Base-by-base conservation (phyloP, 2,329 filamentous ascomycete species). In the Pseudogymnoascus sp. region DNA sequence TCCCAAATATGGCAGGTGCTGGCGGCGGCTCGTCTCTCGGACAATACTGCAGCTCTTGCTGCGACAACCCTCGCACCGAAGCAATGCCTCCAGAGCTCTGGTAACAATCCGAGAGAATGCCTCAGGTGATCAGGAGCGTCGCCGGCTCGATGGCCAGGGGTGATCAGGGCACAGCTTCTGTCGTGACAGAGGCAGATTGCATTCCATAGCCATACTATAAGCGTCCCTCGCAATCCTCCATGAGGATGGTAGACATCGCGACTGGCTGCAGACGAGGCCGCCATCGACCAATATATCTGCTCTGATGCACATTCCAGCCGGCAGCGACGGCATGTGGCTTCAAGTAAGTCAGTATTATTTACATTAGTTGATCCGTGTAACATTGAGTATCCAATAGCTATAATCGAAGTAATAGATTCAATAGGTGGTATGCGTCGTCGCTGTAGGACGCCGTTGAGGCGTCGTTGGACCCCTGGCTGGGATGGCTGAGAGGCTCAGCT, bases 41-140 rank as follows among this genome's bases (percentile, higher is more conserved):
- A 48, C 41, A 48, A 48, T 48, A 48, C 41, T 48, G 41, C 41
- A 48, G 23, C 41, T 48, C n/a, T 28, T 48, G 23, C 41, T 26
- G 41, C 8, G 41, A 23, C 41, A 48, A 28, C 39, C 39, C 39
- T 48, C 13, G 21, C 21, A 48, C 21, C 28, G 39, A 48, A 48
- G 39, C 13, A 5, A 48, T 26, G 39, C 12, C 39, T 13, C 39
- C 39, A 21, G 19, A 28, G 23, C 41, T 30, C 13, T 48, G 41
- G 41, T 48, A 48, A 48, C 41, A 30, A 48, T 30, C 41, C 23
- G 41, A 48, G 41, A 48, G 41, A 48, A 8, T 8, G 23, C 41
- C 41, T 48, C 41, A 48, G 26, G 23, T 48, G 26, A 48, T 48
- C n/a, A 30, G 23, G 3, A 48, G 41, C 23, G n/a, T 48, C 23